Evolutionary conservation across 116 monocot species (phyloP), one percentile per base, ranked within the genome.

Genomic region (Thalassia testudinum): DNA sequence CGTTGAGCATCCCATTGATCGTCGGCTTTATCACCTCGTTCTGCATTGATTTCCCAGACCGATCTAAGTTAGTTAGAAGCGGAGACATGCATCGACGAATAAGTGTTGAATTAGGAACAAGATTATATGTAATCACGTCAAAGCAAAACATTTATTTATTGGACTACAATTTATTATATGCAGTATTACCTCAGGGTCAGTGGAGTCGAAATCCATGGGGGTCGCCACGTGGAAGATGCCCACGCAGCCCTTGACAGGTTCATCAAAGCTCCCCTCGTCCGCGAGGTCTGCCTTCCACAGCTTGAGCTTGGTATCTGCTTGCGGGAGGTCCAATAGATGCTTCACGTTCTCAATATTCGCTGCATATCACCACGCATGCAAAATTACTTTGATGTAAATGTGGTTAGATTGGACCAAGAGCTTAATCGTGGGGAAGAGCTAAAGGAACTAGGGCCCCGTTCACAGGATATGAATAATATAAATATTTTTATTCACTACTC

Each of bases 191-290:
- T 91, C 86, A 4, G 91, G 91, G 52, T 86, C 91, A 42, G 68
- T 59, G 66, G 82, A 74, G 20, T 82, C 74, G 52, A 91, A 86
- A 48, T 91, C 74, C 85, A 82, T 91, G 1, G 79, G 79, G 16
- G 91, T 91, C 20, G 91, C 91, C 1, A 82, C 82, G 53, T 91
- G 91, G 63, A 91, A 91, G n/a, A 91, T 79, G 12, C 71, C 86
- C 5, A 43, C 40, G 62, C 82, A 69, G 1, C 91, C 91, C 2
- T 42, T 55, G 52, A 86, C 67, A n/a, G 27, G 69, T 27, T 72
- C 81, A 47, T 86, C 79, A 48, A 86, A 91, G 74, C 86, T 86
- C 0, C 77, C 91, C 12, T 81, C 79, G 0, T 77, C 78, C 6
- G 12, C 42, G 0, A 91, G 70, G 61, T 82, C 82, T 0, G 85